phyloP scores from a whole-genome alignment of 2,329 filamentous ascomycete genomes.

The Thyridium curvatum region DNA sequence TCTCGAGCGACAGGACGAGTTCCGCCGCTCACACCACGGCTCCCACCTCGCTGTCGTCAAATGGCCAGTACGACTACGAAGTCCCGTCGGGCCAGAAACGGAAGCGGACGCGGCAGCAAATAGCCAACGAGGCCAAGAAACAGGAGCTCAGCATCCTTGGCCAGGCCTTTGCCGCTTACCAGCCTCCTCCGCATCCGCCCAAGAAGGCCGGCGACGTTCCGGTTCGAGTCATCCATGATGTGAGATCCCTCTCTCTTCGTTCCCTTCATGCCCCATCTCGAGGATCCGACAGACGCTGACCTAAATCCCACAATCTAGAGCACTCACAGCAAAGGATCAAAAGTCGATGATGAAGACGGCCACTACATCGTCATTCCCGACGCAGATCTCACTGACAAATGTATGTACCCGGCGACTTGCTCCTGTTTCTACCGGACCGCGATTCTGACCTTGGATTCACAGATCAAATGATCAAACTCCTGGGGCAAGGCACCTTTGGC shows the following conservation, averaged over 20 bases:
- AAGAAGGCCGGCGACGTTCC: conserved; percentile 82
- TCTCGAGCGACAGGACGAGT: conserved; percentile 77
- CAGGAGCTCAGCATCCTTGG: conserved; percentile 65
- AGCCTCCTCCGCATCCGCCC: conserved; percentile 79
- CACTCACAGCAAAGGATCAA: conserved; percentile 51
- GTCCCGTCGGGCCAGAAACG: conserved; percentile 75
- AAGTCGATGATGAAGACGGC: conserved; percentile 92
- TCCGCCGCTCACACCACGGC: conserved; percentile 81
- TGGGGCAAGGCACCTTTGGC: conserved; percentile 96
- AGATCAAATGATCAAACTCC: conserved; percentile 85
- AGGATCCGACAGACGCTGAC: conserved; percentile 7
- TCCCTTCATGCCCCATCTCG: background rate
- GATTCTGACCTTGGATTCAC: conserved; percentile 2
- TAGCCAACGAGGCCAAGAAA: conserved; percentile 75
- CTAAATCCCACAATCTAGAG: conserved; percentile 14
- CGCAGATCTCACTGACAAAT: conserved; percentile 79
- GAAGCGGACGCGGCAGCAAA: conserved; percentile 78
- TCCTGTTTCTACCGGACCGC: too few relatives aligned
- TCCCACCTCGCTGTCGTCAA: conserved; percentile 69
- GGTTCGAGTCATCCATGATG: conserved; percentile 56
- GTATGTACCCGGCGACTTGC: conserved; percentile 47
- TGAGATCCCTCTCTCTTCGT: conserved; percentile 31
- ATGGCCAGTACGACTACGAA: conserved; percentile 59
- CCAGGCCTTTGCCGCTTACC: conserved; percentile 71
- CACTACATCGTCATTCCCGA: conserved; percentile 93